Conservation (phyloP, 2,329 filamentous ascomycete species). For the Calonectria pseudoreteaudii region DNA sequence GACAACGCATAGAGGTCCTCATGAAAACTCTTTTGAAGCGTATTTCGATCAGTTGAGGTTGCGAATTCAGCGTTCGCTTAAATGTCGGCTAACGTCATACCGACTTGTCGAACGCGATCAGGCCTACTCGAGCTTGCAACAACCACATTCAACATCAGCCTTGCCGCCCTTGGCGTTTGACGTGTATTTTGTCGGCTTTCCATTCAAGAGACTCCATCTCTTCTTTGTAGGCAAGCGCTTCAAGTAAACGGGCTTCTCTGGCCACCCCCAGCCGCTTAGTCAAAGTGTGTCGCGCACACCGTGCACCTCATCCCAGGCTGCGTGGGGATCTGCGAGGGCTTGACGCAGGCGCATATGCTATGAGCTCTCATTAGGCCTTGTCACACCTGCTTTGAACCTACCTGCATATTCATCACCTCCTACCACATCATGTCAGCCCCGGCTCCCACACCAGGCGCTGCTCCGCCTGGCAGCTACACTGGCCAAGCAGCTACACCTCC, state of each 20-base stretch:
- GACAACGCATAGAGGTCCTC: background rate
- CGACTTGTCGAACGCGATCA: slow-evolving; percentile 30
- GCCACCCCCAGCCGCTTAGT: background rate
- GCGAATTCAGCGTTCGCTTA: slow-evolving; percentile 30
- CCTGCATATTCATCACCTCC: background rate
- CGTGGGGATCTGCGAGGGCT: slow-evolving; percentile 15
- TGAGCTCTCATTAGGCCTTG: slow-evolving; percentile 19
- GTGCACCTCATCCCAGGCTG: slow-evolving; percentile 14
- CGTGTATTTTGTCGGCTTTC: background rate
- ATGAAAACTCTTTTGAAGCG: background rate
- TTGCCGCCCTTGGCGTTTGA: slow-evolving; percentile 9
- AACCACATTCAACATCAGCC: slow-evolving; percentile 22
- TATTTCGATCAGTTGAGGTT: background rate
- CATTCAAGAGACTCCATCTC: background rate
- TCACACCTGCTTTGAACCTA: background rate
- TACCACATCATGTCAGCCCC: slow-evolving; percentile 50
- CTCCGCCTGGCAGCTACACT: slow-evolving; percentile 46
- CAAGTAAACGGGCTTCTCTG: background rate
- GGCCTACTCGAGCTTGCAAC: slow-evolving; percentile 23
- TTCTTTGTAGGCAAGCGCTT: background rate
- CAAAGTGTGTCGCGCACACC: slow-evolving; percentile 6
- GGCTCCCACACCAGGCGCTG: slow-evolving; percentile 43
- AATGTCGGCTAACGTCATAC: slow-evolving; percentile 37
- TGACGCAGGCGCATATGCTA: slow-evolving; percentile 14
- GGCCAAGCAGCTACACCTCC: slow-evolving; percentile 50